Base-by-base conservation (phyloP, 208 protist species). In the Leptomonas seymouri region DNA sequence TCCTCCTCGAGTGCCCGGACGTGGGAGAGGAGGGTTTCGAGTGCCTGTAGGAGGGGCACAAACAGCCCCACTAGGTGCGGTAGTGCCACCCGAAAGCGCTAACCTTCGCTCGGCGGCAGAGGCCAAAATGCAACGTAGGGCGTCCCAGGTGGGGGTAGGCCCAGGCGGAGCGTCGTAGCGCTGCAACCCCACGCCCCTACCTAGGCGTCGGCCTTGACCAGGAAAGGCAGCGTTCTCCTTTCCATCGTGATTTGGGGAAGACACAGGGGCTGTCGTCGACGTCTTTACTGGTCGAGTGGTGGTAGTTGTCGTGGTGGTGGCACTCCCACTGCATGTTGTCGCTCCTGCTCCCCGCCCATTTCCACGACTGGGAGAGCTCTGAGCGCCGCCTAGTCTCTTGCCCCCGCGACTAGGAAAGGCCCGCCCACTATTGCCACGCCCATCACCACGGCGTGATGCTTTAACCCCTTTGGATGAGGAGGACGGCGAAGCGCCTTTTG, bases 121-220 rank as follows among this genome's bases (percentile, higher is more conserved):
- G 3, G 70, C 70, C 4, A 76, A 46, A 42, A 76, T 62, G 0
- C 46, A 57, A 4, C 76, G 65, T 23, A 68, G 42, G 7, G 53
- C 71, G 27, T 76, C 76, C 7, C 63, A 58, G 14, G 73, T 78
- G 4, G 62, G 51, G 1, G 74, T 61, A n/a, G 36, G 28, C 2
- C 54, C 36, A 16, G 48, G 15, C 4, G 54, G 3, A 16, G 21
- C 9, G 28, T 21, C 54, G 31, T 14, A 64, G 21, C 15, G 44
- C 20, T n/a, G 56, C 6, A 49, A 28, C 4, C 28, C 28, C 31
- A 20, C 45, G 0, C 56, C 45, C 6, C 27, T 46, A 11, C 71
- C 71, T 15, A 76, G 71, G 3, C 71, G 62, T 0, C 56, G 71
- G 5, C 71, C 71, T 16, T 48, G 56, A 8, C 62, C 71, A 8